A percentile compares a stretch with the other conserved stretches of the same genome.
Conservation (phyloP, 1,284 basidiomycete species). For the Cryptococcus amylolentus region DNA sequence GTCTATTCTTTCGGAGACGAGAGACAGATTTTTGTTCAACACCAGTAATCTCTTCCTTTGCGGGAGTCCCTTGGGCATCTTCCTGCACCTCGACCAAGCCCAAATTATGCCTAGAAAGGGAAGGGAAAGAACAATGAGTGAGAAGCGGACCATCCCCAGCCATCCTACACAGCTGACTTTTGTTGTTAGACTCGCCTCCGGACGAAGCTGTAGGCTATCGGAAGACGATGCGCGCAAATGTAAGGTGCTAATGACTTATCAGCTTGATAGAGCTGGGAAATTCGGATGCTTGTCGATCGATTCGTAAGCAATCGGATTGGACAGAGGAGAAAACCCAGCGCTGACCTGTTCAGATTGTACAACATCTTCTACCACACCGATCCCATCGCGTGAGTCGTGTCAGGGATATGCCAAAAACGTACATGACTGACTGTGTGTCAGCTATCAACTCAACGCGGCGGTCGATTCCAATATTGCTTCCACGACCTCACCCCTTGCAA, state of each 20-base stretch:
- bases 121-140: conserved; percentile 51
- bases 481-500: conserved; percentile 49
- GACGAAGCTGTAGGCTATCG: conserved; percentile 50
- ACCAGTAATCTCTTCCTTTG: conserved; percentile 54
- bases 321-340: neutral
- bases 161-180: neutral
- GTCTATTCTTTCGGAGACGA: conserved; percentile 33
- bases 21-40: conserved; percentile 53
- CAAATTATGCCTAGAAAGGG: conserved; percentile 57
- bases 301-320: conserved; percentile 26
- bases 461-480: conserved; percentile 45
- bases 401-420: conserved; percentile 19
- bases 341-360: conserved; percentile 34
- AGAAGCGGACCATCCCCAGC: conserved; percentile 5
- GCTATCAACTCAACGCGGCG: conserved; percentile 46
- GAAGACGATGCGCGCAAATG: neutral
- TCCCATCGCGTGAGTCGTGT: conserved; percentile 48
- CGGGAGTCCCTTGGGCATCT: conserved; percentile 56
- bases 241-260: conserved; percentile 7
- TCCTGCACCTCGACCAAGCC: conserved; percentile 55
- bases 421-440: conserved; percentile 44
- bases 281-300: conserved; percentile 57
- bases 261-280: conserved; percentile 52
- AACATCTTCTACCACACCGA: conserved; percentile 57
- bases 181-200: conserved; percentile 43